Base-by-base conservation (phyloP, 2,329 filamentous ascomycete genomes). In the Cercospora sesami region DNA sequence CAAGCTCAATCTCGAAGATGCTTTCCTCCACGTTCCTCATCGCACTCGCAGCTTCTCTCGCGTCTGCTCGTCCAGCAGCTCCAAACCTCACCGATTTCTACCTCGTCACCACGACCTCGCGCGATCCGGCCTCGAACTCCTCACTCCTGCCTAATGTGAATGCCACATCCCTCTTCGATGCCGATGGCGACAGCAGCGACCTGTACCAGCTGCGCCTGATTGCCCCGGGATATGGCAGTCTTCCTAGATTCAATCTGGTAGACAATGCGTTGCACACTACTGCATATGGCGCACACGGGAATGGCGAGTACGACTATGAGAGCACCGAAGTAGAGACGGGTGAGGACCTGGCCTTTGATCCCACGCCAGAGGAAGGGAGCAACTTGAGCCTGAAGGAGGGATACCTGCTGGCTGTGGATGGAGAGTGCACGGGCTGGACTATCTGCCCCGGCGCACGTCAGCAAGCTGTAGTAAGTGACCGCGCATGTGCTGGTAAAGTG, bases 161-260 rank as follows among this genome's bases (percentile, higher is more conserved):
- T 33, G 79, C 79, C 5, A 80, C 76, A 9, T 79, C 79, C 0
- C 74, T 81, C 64, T 81, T 80, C 71, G 76, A 79, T 58, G 79
- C 80, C 0, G 75, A 76, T 74, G 72, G 78, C 63, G 69, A 75
- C 62, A 71, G 58, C 51, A 63, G 73, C 51, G 72, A 75, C 14
- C 75, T 72, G 48, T 77, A 79, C 71, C 73, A 78, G 66, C 75
- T 82, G 23, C 80, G 80, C 68, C 75, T 79, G 18, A 80, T 77
- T 63, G 75, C 65, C 7, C 75, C 78, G 0, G 79, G 79, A 68
- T 82, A 82, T 69, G 74, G 73, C 63, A 78, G 73, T 21, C 75
- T 82, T 0, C 80, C 80, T 2, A 74, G 67, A 58, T 82, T 82
- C 73, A 81, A 78, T 3, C 73, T 82, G 23, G 67, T 74, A 4